These are phyloP conservation scores for Millerago galiae DNA, from an alignment of 805 yeast species.

Conservation along the genomic window DNA sequence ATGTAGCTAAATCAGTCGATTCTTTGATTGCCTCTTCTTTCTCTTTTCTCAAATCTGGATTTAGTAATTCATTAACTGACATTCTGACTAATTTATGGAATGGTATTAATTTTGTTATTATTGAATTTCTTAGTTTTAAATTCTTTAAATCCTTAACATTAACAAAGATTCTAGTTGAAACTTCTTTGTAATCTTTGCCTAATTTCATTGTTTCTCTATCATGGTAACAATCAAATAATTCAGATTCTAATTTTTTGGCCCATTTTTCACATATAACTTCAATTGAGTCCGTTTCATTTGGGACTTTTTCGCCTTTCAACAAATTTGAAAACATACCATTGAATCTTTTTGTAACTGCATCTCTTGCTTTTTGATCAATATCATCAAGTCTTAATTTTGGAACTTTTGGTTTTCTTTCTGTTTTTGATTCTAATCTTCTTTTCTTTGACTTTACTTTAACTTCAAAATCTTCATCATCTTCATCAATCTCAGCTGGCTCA, in stretches of 20 bases:
- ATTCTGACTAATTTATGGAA: constrained; percentile 55
- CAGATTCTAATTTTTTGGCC: constrained; percentile 48
- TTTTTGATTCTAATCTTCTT: constrained; percentile 1
- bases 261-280: constrained; percentile 35
- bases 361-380: constrained; percentile 18
- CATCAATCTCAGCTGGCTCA: not conserved
- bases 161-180: constrained; percentile 60
- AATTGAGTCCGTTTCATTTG: constrained; percentile 26
- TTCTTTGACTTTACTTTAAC: not conserved
- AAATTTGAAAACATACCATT: constrained; percentile 41
- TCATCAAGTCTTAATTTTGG: constrained; percentile 1
- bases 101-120: constrained; percentile 47
- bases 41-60: constrained; percentile 64
- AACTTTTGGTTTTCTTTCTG: constrained; percentile 2
- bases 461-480: constrained; percentile 6
- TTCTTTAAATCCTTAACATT: constrained; percentile 52
- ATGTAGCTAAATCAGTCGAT: constrained; percentile 59
- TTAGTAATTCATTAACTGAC: constrained; percentile 69
- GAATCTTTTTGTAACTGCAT: constrained; percentile 43
- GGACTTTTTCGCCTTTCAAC: constrained; percentile 26
- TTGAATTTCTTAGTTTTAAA: constrained; percentile 49
- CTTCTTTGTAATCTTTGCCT: constrained; percentile 46
- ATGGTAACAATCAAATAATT: constrained; percentile 35
- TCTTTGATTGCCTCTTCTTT: constrained; percentile 69
- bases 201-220: constrained; percentile 19